These are phyloP conservation scores for Aegle marmelos DNA, from an alignment of 345 rosid genomes.

Conservation along the genomic window DNA sequence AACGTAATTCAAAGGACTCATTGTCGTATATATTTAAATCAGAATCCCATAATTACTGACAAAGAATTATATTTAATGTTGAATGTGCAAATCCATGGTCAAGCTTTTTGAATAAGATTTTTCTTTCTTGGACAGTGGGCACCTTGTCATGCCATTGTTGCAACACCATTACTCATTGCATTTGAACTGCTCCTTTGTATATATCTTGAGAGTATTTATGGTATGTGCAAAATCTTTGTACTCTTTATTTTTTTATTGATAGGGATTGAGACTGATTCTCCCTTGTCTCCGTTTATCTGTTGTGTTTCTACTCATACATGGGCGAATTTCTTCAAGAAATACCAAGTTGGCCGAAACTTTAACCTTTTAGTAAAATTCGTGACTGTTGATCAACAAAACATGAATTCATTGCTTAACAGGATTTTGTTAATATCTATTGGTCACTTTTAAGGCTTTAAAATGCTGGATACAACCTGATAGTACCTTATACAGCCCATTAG, in stretches of 20 bases:
- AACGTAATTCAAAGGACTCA: background rate
- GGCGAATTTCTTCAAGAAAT: background rate
- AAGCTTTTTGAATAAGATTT: constrained; percentile 13
- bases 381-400: background rate
- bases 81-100: constrained; percentile 8
- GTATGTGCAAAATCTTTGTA: constrained; percentile 31
- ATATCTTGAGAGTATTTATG: constrained; percentile 81
- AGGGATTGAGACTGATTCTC: background rate
- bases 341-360: background rate
- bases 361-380: background rate
- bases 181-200: constrained; percentile 95
- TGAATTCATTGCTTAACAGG: background rate
- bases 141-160: constrained; percentile 94
- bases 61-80: background rate
- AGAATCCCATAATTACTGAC: background rate
- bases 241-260: background rate
- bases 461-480: background rate
- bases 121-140: constrained; percentile 82
- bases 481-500: background rate
- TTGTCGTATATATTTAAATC: constrained; percentile 1
- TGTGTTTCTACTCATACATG: background rate
- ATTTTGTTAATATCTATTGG: background rate
- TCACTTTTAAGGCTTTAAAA: background rate
- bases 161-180: constrained; percentile 88
- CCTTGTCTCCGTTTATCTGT: background rate